A percentile compares a stretch with the other conserved stretches of the same genome.
phyloP scores from a whole-genome alignment of 2,329 filamentous ascomycete species.

The Xylaria sp. region DNA sequence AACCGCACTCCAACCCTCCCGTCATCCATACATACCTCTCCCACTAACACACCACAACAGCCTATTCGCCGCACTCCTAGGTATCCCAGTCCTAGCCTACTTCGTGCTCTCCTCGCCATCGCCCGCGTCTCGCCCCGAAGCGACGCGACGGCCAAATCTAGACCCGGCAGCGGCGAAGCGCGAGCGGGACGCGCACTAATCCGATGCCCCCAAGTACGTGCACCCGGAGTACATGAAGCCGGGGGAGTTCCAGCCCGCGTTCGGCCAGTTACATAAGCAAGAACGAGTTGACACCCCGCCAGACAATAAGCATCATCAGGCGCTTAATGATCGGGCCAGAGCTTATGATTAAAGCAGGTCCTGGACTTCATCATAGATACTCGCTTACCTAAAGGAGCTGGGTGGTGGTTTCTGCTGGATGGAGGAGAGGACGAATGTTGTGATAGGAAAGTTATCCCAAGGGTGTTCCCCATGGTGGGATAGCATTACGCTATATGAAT shows the following conservation, averaged over 20 bases:
- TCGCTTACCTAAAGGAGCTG: no score
- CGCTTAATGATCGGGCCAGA: slow-evolving; percentile 33
- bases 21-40: neutral
- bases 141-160: slow-evolving; percentile 15
- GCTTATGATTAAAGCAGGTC: neutral
- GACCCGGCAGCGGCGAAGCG: slow-evolving; percentile 35
- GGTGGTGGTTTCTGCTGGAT: no score
- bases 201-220: slow-evolving; percentile 19
- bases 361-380: no score
- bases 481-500: no score
- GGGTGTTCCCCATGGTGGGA: no score
- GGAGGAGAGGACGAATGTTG: no score
- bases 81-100: slow-evolving; percentile 34
- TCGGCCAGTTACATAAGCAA: slow-evolving; percentile 35
- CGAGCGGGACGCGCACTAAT: slow-evolving; percentile 10
- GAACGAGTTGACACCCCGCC: slow-evolving; percentile 40
- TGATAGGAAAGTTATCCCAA: no score
- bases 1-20: no score
- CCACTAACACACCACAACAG: slow-evolving; percentile 13
- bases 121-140: no score
- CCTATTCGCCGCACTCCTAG: slow-evolving; percentile 32
- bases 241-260: slow-evolving; percentile 36
- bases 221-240: slow-evolving; percentile 41
- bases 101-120: slow-evolving; percentile 26
- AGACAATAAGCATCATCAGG: slow-evolving; percentile 38